phyloP scores from a whole-genome alignment of 441 rosid genomes.

The Caryocar brasiliense region DNA sequence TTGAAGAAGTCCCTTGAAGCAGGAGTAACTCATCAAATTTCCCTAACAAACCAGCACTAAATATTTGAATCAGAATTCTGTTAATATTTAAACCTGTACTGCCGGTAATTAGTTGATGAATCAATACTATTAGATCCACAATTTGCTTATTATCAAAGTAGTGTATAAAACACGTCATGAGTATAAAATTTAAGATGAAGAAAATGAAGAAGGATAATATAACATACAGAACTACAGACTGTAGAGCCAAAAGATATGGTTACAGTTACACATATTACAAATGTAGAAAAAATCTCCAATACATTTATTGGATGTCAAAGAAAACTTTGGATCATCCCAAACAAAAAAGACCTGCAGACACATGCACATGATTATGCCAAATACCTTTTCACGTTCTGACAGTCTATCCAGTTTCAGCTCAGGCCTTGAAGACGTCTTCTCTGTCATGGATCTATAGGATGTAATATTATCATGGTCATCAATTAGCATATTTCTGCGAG shows the following conservation, averaged over 20 bases:
- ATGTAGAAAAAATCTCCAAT: background rate
- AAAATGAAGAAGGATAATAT: too few species aligned
- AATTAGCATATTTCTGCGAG: slow-evolving; percentile 25
- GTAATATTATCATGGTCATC: slow-evolving; percentile 37
- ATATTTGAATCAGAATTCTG: too few species aligned
- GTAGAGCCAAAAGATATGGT: too few species aligned
- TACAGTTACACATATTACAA: background rate
- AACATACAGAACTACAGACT: too few species aligned
- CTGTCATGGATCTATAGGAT: slow-evolving; percentile 61
- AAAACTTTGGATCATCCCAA: background rate
- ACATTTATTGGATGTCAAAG: background rate
- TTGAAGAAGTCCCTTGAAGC: background rate
- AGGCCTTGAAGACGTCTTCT: slow-evolving; percentile 42
- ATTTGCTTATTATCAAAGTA: too few species aligned
- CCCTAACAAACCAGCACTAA: background rate
- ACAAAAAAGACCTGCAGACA: slow-evolving; percentile 1
- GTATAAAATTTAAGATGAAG: too few species aligned
- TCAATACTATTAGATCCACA: too few species aligned
- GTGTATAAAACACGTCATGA: too few species aligned
- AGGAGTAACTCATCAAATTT: background rate
- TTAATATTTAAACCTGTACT: too few species aligned
- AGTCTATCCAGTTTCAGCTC: slow-evolving; percentile 60
- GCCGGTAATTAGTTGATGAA: too few species aligned
- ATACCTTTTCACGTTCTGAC: slow-evolving; percentile 76
- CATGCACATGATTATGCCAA: slow-evolving; percentile 5